phyloP scores from a whole-genome alignment of 768 basidiomycete genomes.

The Tephrocybe sp. region DNA sequence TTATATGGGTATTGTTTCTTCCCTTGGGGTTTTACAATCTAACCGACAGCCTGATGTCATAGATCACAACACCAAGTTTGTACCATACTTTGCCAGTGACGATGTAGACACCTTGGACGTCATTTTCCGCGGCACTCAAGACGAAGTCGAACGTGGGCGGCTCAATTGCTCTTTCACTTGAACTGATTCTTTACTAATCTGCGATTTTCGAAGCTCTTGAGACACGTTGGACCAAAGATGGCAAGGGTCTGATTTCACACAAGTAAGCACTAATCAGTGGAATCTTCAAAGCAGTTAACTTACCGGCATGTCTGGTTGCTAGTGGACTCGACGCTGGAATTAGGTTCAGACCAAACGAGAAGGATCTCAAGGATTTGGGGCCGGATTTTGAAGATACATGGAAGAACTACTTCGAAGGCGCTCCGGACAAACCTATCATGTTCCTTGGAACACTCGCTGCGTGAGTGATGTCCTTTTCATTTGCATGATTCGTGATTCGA shows the following conservation, averaged over 20 bases:
- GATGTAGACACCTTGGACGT: constrained; percentile 48
- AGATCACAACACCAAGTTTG: constrained; percentile 39
- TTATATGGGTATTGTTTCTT: constrained; percentile 39
- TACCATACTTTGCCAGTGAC: constrained; percentile 40
- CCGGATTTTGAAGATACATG: constrained; percentile 46
- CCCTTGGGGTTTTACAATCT: background rate
- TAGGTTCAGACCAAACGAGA: constrained; percentile 48
- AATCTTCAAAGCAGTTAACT: background rate
- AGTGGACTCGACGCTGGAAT: constrained; percentile 54
- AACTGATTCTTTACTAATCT: background rate
- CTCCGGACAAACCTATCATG: constrained; percentile 55
- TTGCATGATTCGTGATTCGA: constrained; percentile 4
- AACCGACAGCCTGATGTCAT: background rate
- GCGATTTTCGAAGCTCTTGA: constrained; percentile 9
- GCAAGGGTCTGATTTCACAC: constrained; percentile 38
- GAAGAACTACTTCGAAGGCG: constrained; percentile 47
- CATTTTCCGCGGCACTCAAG: constrained; percentile 37
- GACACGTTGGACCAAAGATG: constrained; percentile 14
- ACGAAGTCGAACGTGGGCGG: constrained; percentile 38
- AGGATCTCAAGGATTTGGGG: constrained; percentile 48
- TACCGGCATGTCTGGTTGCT: background rate
- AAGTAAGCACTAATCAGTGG: constrained; percentile 34
- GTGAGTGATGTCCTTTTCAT: constrained; percentile 25
- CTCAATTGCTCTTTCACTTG: background rate
- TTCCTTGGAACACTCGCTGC: constrained; percentile 35